Percentiles rank a stretch among this genome's conserved stretches.
phyloP scores from a whole-genome alignment of 2,329 filamentous ascomycete genomes.

The Volutella citrinella region DNA sequence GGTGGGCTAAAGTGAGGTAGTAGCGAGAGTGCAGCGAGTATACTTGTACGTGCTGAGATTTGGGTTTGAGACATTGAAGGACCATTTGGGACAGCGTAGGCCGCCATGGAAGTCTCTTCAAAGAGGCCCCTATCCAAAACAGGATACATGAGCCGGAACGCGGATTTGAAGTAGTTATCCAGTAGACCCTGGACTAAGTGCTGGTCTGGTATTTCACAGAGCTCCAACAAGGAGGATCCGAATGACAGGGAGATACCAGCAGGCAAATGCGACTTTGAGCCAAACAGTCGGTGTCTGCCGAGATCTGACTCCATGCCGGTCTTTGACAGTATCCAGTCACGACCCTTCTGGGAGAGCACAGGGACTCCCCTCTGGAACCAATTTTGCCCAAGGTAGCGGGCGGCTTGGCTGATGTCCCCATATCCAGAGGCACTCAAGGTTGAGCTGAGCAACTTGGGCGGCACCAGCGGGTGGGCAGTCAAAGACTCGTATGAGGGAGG shows the following conservation, averaged over 20 bases:
- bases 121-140: conserved; percentile 7
- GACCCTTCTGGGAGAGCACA: conserved; percentile 6
- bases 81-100: conserved; percentile 1
- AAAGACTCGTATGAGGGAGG: too few relatives aligned
- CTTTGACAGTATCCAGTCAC: conserved; percentile 8
- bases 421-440: neutral
- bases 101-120: conserved; percentile 4
- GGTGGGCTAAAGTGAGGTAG: neutral
- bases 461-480: too few relatives aligned
- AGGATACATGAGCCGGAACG: conserved; percentile 4
- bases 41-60: conserved; percentile 3
- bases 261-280: conserved; percentile 1
- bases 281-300: conserved; percentile 4
- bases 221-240: neutral
- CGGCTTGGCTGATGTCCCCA: neutral
- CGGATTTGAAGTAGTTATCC: conserved; percentile 5
- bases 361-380: conserved; percentile 12
- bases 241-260: neutral
- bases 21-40: conserved; percentile 6
- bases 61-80: neutral
- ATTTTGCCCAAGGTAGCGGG: conserved; percentile 9
- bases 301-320: conserved; percentile 6
- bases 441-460: too few relatives aligned
- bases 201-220: conserved; percentile 3
- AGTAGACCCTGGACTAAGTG: neutral